These are phyloP conservation scores for Penicillium argentinense DNA, from an alignment of 495 filamentous ascomycete species.

Conservation along the genomic window DNA sequence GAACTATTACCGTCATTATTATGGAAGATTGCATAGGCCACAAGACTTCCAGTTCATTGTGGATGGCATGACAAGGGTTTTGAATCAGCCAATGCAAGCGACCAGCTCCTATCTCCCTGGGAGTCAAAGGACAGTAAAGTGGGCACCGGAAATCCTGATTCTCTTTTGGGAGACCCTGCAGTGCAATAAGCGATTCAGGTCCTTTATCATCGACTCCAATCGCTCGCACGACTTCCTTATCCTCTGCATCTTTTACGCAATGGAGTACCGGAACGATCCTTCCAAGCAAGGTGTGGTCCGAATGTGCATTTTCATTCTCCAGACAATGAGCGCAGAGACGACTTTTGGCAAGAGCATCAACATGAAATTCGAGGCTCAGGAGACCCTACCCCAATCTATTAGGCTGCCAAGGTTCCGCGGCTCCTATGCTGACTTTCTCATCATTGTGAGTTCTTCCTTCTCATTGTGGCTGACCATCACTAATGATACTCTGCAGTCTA, in stretches of 20 bases:
- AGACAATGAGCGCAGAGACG: slow-evolving; percentile 90
- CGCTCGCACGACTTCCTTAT: slow-evolving; percentile 91
- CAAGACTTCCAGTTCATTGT: slow-evolving; percentile 98
- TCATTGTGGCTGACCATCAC: slow-evolving; percentile 1
- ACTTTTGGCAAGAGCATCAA: slow-evolving; percentile 91
- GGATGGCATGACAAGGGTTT: slow-evolving; percentile 89
- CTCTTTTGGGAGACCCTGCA: slow-evolving; percentile 97
- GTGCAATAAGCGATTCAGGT: slow-evolving; percentile 96
- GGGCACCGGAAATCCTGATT: slow-evolving; percentile 95
- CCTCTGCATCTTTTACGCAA: slow-evolving; percentile 86
- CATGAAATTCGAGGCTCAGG: slow-evolving; percentile 84
- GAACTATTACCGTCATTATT: slow-evolving; percentile 91
- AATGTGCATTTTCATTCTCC: slow-evolving; percentile 95
- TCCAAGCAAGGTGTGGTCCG: slow-evolving; percentile 89
- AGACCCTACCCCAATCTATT: slow-evolving; percentile 78
- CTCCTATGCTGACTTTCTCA: slow-evolving; percentile 89
- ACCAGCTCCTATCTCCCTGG: slow-evolving; percentile 88
- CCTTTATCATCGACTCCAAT: slow-evolving; percentile 96
- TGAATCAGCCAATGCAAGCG: slow-evolving; percentile 90
- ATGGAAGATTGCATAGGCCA: slow-evolving; percentile 85
- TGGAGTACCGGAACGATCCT: slow-evolving; percentile 80
- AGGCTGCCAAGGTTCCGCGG: slow-evolving; percentile 81
- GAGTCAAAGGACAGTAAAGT: slow-evolving; percentile 75
- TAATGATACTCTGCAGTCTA: slow-evolving; percentile 62
- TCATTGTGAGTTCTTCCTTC: slow-evolving; percentile 58